Evolutionary conservation across 2,329 filamentous ascomycete genomes (phyloP), one percentile per base, ranked within the genome.

Genomic region (Zymoseptoria brevis): DNA sequence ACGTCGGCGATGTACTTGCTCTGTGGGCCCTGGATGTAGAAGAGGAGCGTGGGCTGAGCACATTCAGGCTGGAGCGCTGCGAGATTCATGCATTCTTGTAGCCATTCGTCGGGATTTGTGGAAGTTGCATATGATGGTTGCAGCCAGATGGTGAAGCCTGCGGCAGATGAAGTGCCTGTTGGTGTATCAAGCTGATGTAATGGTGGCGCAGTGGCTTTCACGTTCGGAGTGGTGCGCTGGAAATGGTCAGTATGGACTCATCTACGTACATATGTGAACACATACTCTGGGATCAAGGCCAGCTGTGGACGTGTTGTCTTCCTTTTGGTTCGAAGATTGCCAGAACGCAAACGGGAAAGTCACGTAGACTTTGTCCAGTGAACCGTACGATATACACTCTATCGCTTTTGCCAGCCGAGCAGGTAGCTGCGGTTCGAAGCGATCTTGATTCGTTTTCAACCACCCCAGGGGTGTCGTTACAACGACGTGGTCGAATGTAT

Each of bases 41-140:
- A 96, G 24, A 96, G 82, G 3, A 96, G 80, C 0, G 90, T 95
- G 7, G 91, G 88, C 60, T 96, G 90, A 0, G 86, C 81, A 55
- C 77, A 79, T 1, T 75, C 68, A 0, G 69, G 66, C 0, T 83
- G 79, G 1, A 95, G 79, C 1, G 86, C 84, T 50, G 87, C 86
- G 21, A 96, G 81, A 59, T 93, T 91, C 59, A 95, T 80, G 56
- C 85, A 82, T 75, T 93, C 63, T 54, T 67, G 66, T 56, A 69
- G 65, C 89, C 89, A 94, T 60, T 79, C 74, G 5, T 80, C 67
- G 1, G 84, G 82, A 65, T 88, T 87, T 1, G 83, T 81, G 55
- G 81, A 75, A 0, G 76, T 62, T 0, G 86, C 81, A 71, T 96
- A 95, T 1, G 70, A 74, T 2, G 90, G 90, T 0, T 84, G 76